Evolutionary conservation across 2,329 filamentous ascomycete species (phyloP).

Genomic region (Teratosphaeria viscida): DNA sequence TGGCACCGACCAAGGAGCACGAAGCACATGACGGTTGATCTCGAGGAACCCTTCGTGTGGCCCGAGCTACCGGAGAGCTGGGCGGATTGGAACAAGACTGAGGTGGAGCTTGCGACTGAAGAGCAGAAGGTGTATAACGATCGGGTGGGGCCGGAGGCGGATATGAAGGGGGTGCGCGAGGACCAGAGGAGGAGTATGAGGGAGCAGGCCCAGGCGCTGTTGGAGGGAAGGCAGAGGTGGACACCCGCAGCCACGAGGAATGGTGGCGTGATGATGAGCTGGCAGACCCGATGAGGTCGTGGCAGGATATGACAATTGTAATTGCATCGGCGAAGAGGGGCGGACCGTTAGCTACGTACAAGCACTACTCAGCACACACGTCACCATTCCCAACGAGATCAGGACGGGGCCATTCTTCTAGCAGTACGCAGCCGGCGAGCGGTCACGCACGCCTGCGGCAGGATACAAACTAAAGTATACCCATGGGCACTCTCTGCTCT

Average conservation of each 20-base stretch:
- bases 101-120: conserved; percentile 13
- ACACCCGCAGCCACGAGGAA: conserved; percentile 9
- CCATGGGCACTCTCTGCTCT: no score
- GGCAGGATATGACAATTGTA: not conserved
- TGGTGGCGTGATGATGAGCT: not conserved
- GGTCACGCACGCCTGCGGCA: no score
- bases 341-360: not conserved
- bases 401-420: no score
- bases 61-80: conserved; percentile 55
- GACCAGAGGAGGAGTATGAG: conserved; percentile 37
- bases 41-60: conserved; percentile 81
- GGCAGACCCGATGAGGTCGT: not conserved
- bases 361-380: not conserved
- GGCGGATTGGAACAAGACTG: conserved; percentile 36
- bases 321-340: not conserved
- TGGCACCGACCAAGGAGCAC: conserved; percentile 61
- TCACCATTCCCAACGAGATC: not conserved
- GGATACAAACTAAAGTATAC: no score
- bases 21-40: conserved; percentile 93
- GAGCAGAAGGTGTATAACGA: conserved; percentile 32
- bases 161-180: conserved; percentile 31
- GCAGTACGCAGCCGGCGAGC: no score
- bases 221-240: conserved; percentile 54
- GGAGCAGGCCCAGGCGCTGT: conserved; percentile 52
- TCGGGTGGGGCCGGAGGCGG: conserved; percentile 23